Conservation (phyloP, 2,329 filamentous ascomycete species). For the Monosporascus sp. region DNA sequence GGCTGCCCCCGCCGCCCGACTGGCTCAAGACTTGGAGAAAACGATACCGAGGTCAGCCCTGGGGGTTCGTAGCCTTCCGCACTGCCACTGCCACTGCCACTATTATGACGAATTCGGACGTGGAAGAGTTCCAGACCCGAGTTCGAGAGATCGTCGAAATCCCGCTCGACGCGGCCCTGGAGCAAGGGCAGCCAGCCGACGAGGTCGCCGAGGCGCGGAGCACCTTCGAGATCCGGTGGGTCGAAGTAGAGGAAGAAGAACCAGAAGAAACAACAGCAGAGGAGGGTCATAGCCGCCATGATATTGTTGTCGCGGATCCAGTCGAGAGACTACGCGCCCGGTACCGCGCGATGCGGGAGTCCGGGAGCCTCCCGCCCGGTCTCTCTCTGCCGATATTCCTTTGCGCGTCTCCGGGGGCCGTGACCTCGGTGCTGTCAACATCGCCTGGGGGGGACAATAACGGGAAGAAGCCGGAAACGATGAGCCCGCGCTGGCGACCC, state of each 20-base stretch:
- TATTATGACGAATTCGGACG: slow-evolving; percentile 3
- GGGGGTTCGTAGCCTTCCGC: too few relatives aligned
- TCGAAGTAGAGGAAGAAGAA: slow-evolving; percentile 6
- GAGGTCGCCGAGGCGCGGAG: slow-evolving; percentile 6
- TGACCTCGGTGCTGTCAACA: neutral
- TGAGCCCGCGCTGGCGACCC: slow-evolving; percentile 3
- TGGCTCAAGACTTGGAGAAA: too few relatives aligned
- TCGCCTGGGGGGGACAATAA: neutral
- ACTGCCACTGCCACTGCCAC: too few relatives aligned
- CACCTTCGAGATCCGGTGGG: slow-evolving; percentile 10
- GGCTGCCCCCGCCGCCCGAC: too few relatives aligned
- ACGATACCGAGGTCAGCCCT: too few relatives aligned
- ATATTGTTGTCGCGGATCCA: neutral
- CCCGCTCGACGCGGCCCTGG: slow-evolving; percentile 5
- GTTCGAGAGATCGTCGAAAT: slow-evolving; percentile 4
- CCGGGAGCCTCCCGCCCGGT: neutral
- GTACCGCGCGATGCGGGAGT: neutral
- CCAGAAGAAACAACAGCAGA: neutral
- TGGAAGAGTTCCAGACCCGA: slow-evolving; percentile 6
- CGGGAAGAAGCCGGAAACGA: slow-evolving; percentile 3
- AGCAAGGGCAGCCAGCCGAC: slow-evolving; percentile 4
- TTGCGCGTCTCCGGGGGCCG: slow-evolving; percentile 12
- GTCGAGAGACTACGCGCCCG: slow-evolving; percentile 2
- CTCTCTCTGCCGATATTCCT: slow-evolving; percentile 9
- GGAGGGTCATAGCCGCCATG: too few relatives aligned